phyloP scores from a whole-genome alignment of 768 basidiomycete genomes.

The Leccinum aurantiacum region DNA sequence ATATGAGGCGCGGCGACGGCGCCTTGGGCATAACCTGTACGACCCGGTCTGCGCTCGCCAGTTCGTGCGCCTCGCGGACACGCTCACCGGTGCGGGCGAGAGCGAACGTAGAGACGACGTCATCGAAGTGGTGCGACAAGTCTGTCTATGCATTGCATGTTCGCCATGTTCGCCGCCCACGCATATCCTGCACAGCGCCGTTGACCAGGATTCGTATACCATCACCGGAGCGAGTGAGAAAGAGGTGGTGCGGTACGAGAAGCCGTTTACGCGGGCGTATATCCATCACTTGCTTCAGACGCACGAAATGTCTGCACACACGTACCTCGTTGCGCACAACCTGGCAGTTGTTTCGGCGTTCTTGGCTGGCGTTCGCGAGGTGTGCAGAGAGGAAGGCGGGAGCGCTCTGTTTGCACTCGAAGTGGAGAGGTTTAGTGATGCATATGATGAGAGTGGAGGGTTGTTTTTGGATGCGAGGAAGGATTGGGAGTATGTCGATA shows the following conservation, averaged over 20 bases:
- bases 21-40: conserved; percentile 75
- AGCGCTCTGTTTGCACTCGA: conserved; percentile 40
- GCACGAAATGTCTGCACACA: conserved; percentile 87
- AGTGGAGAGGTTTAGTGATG: conserved; percentile 46
- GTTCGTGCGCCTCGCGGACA: conserved; percentile 53
- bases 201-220: conserved; percentile 35
- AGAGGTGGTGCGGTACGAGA: conserved; percentile 18
- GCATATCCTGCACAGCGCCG: conserved; percentile 44
- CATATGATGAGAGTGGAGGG: conserved; percentile 48
- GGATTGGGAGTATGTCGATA: conserved; percentile 66
- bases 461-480: conserved; percentile 53
- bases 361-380: conserved; percentile 53
- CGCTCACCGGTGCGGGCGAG: conserved; percentile 27
- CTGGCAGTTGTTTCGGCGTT: conserved; percentile 65
- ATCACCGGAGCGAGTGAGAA: not conserved
- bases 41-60: conserved; percentile 55
- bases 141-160: conserved; percentile 59
- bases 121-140: not conserved
- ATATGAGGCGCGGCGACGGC: not conserved
- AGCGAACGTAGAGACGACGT: not conserved
- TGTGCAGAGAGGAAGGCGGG: conserved; percentile 11
- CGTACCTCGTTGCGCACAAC: conserved; percentile 76
- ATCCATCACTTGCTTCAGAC: conserved; percentile 83
- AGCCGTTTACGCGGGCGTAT: conserved; percentile 57
- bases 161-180: conserved; percentile 41